Conservation (phyloP, 352 stramenopile genomes). For the Globisporangium polare region DNA sequence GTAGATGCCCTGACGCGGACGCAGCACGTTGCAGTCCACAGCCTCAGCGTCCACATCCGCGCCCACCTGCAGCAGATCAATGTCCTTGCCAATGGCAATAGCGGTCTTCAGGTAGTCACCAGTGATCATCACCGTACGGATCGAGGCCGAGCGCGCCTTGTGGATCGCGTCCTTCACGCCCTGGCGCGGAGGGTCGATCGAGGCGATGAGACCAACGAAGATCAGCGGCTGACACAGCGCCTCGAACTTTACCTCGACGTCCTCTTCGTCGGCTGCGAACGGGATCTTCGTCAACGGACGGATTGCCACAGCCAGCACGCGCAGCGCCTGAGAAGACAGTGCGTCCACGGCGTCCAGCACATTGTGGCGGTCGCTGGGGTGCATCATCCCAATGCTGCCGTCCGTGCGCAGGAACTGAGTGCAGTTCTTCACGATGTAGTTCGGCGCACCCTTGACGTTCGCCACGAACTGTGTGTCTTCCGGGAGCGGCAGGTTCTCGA, state of each 20-base stretch:
- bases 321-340: slow-evolving; percentile 62
- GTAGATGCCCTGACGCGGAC: slow-evolving; percentile 39
- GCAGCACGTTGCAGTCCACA: slow-evolving; percentile 63
- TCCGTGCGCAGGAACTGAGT: slow-evolving; percentile 42
- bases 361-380: slow-evolving; percentile 25
- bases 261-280: slow-evolving; percentile 44
- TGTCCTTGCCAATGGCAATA: slow-evolving; percentile 88
- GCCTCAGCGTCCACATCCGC: slow-evolving; percentile 49
- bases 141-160: slow-evolving; percentile 43
- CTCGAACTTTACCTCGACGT: slow-evolving; percentile 54
- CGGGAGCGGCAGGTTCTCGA: slow-evolving; percentile 42
- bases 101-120: slow-evolving; percentile 95
- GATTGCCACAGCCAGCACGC: slow-evolving; percentile 89
- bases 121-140: slow-evolving; percentile 90
- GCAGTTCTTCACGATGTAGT: slow-evolving; percentile 63
- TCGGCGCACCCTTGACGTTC: slow-evolving; percentile 66
- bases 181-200: slow-evolving; percentile 72
- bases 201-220: slow-evolving; percentile 92
- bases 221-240: slow-evolving; percentile 69
- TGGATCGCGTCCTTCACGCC: slow-evolving; percentile 62
- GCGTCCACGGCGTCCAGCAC: slow-evolving; percentile 54
- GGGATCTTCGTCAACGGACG: slow-evolving; percentile 45
- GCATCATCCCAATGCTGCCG: slow-evolving; percentile 36
- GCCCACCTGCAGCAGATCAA: slow-evolving; percentile 75
- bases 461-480: slow-evolving; percentile 37